These are phyloP conservation scores for Lonicera japonica DNA, from an alignment of 129 eudicot genomes.

Conservation along the genomic window DNA sequence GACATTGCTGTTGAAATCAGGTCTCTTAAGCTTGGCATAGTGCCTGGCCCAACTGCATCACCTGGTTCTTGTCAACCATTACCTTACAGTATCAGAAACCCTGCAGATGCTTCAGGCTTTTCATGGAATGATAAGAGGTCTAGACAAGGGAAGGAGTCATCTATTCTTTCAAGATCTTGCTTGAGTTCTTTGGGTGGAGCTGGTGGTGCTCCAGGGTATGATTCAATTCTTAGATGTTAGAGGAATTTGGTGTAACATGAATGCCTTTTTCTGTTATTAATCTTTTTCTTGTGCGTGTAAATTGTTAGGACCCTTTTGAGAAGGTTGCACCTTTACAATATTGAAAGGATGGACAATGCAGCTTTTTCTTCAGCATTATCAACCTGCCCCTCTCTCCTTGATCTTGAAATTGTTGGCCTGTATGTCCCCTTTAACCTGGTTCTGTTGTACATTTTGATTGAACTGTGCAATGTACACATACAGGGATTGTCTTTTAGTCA, in stretches of 20 bases:
- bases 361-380: conserved; percentile 53
- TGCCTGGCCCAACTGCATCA: conserved; percentile 47
- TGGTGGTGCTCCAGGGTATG: conserved; percentile 62
- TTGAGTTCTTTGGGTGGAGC: conserved; percentile 46
- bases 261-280: background rate
- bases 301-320: conserved; percentile 47
- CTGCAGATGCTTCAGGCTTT: conserved; percentile 56
- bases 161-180: conserved; percentile 64
- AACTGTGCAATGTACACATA: too few relatives aligned
- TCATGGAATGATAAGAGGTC: conserved; percentile 82
- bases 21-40: conserved; percentile 74
- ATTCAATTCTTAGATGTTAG: background rate
- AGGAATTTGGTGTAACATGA: background rate
- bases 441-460: background rate
- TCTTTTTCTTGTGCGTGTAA: conserved; percentile 6
- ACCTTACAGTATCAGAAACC: conserved; percentile 61
- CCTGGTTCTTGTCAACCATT: conserved; percentile 55
- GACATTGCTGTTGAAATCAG: conserved; percentile 23
- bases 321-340: conserved; percentile 61
- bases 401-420: conserved; percentile 80
- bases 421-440: conserved; percentile 27
- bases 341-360: conserved; percentile 65
- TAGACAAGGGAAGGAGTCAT: conserved; percentile 59
- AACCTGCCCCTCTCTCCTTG: conserved; percentile 58
- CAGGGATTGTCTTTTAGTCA: too few relatives aligned